Percentiles rank a stretch among this genome's conserved stretches.
Conservation (phyloP, 2,329 filamentous ascomycete species). For the Apiospora phragmitis region DNA sequence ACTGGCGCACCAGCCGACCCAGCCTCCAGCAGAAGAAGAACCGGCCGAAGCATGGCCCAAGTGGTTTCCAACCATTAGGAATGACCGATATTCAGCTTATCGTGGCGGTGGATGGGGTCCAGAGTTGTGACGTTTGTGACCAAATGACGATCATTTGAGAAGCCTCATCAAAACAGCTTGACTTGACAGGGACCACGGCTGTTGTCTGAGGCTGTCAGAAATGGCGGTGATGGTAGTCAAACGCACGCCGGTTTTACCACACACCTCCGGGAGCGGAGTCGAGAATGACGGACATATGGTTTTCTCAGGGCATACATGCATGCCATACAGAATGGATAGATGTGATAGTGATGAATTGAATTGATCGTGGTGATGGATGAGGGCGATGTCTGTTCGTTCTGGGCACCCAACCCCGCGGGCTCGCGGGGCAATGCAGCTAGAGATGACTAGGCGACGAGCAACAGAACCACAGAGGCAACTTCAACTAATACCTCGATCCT, state of each 20-base stretch:
- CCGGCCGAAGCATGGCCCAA: not conserved
- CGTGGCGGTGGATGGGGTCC: not conserved
- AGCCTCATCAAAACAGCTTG: conserved; percentile 4
- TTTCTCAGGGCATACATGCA: not conserved
- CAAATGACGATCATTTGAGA: conserved; percentile 1
- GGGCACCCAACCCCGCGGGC: not conserved
- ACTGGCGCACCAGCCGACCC: not conserved
- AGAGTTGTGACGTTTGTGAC: not conserved
- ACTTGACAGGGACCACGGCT: conserved; percentile 1
- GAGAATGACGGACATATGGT: not conserved
- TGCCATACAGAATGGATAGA: not conserved
- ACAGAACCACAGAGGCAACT: not conserved
- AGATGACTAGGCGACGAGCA: not conserved
- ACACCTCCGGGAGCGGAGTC: not conserved
- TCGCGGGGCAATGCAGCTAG: conserved; percentile 7
- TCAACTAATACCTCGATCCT: not conserved
- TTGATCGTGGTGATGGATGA: not conserved
- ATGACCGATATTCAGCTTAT: conserved; percentile 1
- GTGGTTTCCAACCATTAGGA: conserved; percentile 1
- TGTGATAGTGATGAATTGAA: not conserved
- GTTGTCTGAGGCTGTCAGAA: not conserved
- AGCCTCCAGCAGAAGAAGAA: not conserved
- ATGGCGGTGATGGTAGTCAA: not conserved
- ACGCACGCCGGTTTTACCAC: not conserved
- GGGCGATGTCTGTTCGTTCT: not conserved